Conservation (phyloP, 2,329 filamentous ascomycete genomes). For the Penicillium sp. region DNA sequence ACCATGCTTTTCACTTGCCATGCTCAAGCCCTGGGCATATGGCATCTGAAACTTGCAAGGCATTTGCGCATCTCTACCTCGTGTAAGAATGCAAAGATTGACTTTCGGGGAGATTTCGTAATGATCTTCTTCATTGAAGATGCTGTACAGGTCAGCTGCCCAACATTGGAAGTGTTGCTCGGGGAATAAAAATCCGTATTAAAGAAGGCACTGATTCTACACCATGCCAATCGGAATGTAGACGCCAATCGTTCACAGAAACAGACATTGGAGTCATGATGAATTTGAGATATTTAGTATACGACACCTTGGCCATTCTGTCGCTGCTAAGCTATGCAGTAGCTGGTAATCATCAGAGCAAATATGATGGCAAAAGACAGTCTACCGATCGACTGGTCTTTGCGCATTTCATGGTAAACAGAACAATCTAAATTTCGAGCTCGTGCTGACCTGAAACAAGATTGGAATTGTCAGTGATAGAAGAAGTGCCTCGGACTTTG, state of each 20-base stretch:
- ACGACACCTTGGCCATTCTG: background rate
- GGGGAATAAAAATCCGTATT: background rate
- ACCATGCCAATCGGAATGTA: background rate
- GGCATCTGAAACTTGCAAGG: background rate
- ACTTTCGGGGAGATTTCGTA: background rate
- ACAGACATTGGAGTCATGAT: background rate
- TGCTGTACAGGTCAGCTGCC: background rate
- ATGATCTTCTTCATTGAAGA: background rate
- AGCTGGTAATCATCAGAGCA: background rate
- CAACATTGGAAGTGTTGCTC: background rate
- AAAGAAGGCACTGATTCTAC: background rate
- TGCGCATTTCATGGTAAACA: slow-evolving; percentile 45
- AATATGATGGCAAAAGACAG: background rate
- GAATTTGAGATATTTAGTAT: background rate
- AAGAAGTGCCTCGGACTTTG: slow-evolving; percentile 47
- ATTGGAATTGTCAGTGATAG: slow-evolving; percentile 50
- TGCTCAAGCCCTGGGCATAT: no score
- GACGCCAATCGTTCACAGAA: background rate
- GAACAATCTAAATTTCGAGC: background rate
- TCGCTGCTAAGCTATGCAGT: background rate
- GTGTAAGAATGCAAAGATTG: background rate
- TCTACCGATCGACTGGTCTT: slow-evolving; percentile 38
- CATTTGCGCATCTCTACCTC: no score
- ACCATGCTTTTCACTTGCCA: no score
- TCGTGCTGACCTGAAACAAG: slow-evolving; percentile 24